Evolutionary conservation across 345 rosid species (phyloP).

Genomic region (Excoecaria cochinchinensis): DNA sequence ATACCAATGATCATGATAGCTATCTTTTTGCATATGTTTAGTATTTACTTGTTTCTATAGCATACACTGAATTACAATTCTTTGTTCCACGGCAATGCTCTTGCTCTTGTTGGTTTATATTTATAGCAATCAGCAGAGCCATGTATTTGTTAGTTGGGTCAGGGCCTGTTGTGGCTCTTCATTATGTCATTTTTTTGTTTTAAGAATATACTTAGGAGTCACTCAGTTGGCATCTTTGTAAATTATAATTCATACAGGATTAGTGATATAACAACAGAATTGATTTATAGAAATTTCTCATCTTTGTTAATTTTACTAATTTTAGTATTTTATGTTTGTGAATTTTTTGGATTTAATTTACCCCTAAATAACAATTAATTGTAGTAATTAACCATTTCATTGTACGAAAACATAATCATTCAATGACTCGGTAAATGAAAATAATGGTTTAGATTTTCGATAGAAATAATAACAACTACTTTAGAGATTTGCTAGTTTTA

Average conservation of each 20-base stretch:
- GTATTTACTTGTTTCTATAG: slow-evolving; percentile 43
- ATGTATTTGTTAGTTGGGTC: slow-evolving; percentile 1
- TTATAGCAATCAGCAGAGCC: slow-evolving; percentile 23
- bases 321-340: not conserved
- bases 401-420: too few species aligned
- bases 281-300: slow-evolving; percentile 13
- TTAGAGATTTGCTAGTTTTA: too few species aligned
- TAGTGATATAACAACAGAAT: slow-evolving; percentile 13
- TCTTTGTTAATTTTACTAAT: not conserved
- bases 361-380: too few species aligned
- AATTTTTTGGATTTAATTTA: too few species aligned
- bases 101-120: slow-evolving; percentile 26
- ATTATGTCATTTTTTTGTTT: too few species aligned
- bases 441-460: too few species aligned
- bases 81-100: slow-evolving; percentile 12
- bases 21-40: slow-evolving; percentile 29
- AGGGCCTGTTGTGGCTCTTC: too few species aligned
- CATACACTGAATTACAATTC: slow-evolving; percentile 14
- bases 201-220: slow-evolving; percentile 7
- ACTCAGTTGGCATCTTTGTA: slow-evolving; percentile 23
- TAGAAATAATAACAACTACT: too few species aligned
- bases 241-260: slow-evolving; percentile 23
- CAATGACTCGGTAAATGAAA: too few species aligned
- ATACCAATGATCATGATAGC: slow-evolving; percentile 17
- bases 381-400: too few species aligned